phyloP scores from a whole-genome alignment of 345 rosid genomes.

The Citrus inodora region DNA sequence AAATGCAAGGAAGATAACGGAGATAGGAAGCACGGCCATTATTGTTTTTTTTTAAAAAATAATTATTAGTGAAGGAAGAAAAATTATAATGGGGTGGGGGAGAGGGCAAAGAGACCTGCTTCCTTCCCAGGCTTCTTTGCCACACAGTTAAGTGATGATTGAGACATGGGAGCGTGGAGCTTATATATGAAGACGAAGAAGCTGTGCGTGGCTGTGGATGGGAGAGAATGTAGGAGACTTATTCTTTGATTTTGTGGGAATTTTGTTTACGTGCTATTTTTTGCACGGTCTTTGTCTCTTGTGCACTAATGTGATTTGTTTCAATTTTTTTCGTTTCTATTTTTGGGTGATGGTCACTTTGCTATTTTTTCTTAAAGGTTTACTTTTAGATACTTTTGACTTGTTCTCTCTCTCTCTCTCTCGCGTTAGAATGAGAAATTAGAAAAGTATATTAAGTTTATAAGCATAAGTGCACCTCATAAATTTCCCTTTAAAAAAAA shows the following conservation, averaged over 20 bases:
- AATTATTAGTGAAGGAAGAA: conserved; percentile 1
- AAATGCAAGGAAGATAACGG: conserved; percentile 1
- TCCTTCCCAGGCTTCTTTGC: not conserved
- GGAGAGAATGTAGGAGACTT: conserved; percentile 15
- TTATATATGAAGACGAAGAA: not conserved
- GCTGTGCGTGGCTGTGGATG: conserved; percentile 11
- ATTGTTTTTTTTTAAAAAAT: no score
- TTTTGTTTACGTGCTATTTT: not conserved
- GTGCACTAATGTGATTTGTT: no score
- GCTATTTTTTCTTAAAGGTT: no score
- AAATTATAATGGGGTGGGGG: no score
- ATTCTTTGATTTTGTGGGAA: not conserved
- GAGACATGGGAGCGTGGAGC: not conserved
- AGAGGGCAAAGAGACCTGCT: not conserved
- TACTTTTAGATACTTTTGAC: no score
- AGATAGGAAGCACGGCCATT: conserved; percentile 4
- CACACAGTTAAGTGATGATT: not conserved
- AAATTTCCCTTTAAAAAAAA: no score
- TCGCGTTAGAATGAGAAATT: no score
- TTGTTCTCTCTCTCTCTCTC: no score
- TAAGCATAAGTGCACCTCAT: no score
- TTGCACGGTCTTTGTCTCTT: not conserved
- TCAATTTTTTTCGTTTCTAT: no score
- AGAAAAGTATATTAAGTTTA: no score
- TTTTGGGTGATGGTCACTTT: no score